A percentile compares a stretch with the other conserved stretches of the same genome.
These are phyloP conservation scores for Fusarium buxicola DNA, from an alignment of 2,329 filamentous ascomycete genomes.

Conservation along the genomic window DNA sequence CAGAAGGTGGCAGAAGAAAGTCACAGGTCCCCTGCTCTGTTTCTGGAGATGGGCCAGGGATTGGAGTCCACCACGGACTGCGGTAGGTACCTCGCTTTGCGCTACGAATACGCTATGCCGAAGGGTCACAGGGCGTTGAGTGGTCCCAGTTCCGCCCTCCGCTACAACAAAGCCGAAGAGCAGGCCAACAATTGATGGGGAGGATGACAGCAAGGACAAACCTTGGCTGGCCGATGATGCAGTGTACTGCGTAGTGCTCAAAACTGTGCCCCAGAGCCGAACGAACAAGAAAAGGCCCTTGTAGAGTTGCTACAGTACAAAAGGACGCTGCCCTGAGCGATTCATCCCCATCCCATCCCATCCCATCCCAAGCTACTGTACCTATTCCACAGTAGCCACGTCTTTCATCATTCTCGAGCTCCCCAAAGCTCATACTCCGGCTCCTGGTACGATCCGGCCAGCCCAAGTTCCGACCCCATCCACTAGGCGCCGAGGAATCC, in stretches of 20 bases:
- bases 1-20: conserved; percentile 26
- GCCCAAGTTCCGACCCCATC: conserved; percentile 43
- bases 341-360: too few species aligned
- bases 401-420: conserved; percentile 4
- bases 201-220: neutral
- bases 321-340: conserved; percentile 1
- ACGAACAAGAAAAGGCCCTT: neutral
- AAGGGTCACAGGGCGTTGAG: conserved; percentile 10
- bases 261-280: neutral
- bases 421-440: conserved; percentile 3
- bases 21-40: conserved; percentile 38
- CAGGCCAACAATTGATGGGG: neutral
- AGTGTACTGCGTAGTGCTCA: neutral
- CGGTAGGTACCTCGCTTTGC: conserved; percentile 4
- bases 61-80: conserved; percentile 10
- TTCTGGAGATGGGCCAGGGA: conserved; percentile 15
- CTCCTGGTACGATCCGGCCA: conserved; percentile 42
- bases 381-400: conserved; percentile 17
- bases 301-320: neutral
- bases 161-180: conserved; percentile 1
- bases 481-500: conserved; percentile 1
- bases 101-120: conserved; percentile 18
- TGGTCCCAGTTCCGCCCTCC: conserved; percentile 1
- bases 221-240: too few species aligned
- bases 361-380: too few species aligned